A percentile compares a stretch with the other conserved stretches of the same genome.
Conservation (phyloP, 1,139 yeast species). For the Sugiyamaella xylanicola region DNA sequence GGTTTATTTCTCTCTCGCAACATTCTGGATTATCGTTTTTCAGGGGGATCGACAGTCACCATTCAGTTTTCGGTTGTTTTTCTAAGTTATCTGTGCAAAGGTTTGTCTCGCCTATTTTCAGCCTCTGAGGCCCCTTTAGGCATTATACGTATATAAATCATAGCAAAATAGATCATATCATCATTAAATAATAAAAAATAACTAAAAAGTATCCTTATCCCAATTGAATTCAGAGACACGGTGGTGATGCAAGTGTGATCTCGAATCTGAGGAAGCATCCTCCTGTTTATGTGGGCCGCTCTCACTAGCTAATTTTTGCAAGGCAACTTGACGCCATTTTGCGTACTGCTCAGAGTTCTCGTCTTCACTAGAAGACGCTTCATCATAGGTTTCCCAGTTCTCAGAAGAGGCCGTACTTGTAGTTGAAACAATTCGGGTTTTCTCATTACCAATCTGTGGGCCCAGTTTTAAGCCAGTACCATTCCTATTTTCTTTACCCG, state of each 20-base stretch:
- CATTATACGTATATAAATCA: neutral
- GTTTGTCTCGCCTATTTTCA: too few species aligned
- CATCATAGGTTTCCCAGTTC: conserved; percentile 34
- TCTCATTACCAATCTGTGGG: too few species aligned
- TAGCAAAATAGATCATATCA: conserved; percentile 3
- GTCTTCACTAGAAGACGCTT: conserved; percentile 32
- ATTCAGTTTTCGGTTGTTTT: neutral
- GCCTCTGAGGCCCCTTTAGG: too few species aligned
- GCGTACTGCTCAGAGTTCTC: conserved; percentile 29
- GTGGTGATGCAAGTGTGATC: conserved; percentile 13
- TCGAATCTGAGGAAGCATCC: neutral
- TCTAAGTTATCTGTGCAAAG: too few species aligned
- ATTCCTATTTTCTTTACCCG: conserved; percentile 13
- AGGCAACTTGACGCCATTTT: conserved; percentile 31
- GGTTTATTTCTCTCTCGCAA: too few species aligned
- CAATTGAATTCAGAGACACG: conserved; percentile 37
- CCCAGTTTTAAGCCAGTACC: too few species aligned
- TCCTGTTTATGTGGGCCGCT: neutral
- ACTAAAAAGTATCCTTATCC: conserved; percentile 37
- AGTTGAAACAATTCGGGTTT: conserved; percentile 8
- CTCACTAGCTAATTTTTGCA: conserved; percentile 24
- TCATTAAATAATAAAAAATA: conserved; percentile 10
- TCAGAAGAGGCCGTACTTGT: conserved; percentile 26
- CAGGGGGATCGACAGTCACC: neutral
- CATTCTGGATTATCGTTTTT: neutral